These are phyloP conservation scores for Rhytidiadelphus loreus DNA, from an alignment of 225 moss, liverwort and hornwort species.

Conservation along the genomic window DNA sequence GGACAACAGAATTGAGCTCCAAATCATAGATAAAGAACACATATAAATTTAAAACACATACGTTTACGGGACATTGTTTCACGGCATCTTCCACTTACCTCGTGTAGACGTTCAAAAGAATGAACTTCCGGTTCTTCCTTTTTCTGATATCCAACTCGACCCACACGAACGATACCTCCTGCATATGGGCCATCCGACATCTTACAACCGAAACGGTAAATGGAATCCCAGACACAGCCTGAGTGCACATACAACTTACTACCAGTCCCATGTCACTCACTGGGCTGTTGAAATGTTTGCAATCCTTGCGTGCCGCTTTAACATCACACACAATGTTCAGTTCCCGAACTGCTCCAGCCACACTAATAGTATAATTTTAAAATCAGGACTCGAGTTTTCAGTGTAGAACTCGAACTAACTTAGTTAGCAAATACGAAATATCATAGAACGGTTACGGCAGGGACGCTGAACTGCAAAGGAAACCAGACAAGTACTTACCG, in stretches of 20 bases:
- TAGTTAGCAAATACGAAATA: not conserved
- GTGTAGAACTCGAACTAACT: not conserved
- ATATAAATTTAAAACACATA: not conserved
- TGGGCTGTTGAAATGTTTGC: not conserved
- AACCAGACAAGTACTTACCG: not conserved
- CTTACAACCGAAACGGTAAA: not conserved
- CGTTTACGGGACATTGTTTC: not conserved
- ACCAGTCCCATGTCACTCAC: not conserved
- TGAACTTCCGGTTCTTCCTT: not conserved
- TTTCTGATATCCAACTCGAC: not conserved
- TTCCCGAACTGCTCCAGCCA: no score
- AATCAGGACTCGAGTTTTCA: not conserved
- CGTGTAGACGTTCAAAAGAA: not conserved
- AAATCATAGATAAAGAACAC: not conserved
- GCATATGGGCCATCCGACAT: not conserved
- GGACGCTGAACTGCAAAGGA: not conserved
- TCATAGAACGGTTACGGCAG: not conserved
- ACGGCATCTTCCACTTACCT: not conserved
- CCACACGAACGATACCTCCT: accelerated
- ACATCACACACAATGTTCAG: no score
- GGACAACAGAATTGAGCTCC: not conserved
- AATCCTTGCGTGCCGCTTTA: not conserved
- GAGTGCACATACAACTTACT: not conserved
- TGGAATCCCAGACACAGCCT: not conserved
- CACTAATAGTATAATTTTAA: not conserved